phyloP scores from a whole-genome alignment of 2,329 filamentous ascomycete genomes.

The Hymenoscyphus albidus region DNA sequence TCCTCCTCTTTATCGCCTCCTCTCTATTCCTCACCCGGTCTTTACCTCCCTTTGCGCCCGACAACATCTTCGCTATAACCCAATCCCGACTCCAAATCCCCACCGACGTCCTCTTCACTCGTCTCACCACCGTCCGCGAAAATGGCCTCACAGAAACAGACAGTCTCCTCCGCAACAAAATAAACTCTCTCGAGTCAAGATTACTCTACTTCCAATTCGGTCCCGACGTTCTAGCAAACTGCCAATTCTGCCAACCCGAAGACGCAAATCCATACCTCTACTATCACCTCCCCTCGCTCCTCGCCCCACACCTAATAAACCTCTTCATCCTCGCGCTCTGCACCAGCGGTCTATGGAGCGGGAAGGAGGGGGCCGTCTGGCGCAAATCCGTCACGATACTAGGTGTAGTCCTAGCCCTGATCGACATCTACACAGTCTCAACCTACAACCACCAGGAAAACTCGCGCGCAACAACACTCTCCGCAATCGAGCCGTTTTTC shows the following conservation, averaged over 20 bases:
- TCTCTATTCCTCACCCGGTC: conserved; percentile 58
- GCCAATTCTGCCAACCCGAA: conserved; percentile 77
- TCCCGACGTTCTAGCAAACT: conserved; percentile 66
- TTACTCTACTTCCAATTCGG: conserved; percentile 83
- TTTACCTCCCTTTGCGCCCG: conserved; percentile 63
- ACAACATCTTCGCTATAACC: conserved; percentile 78
- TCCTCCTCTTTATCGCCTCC: conserved; percentile 51
- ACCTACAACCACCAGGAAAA: conserved; percentile 65
- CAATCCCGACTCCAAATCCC: conserved; percentile 79
- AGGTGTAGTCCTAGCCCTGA: conserved; percentile 52
- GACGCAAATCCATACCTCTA: conserved; percentile 69
- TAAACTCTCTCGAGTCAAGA: conserved; percentile 67
- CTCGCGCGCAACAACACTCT: conserved; percentile 54
- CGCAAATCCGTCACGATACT: conserved; percentile 64
- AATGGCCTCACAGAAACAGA: conserved; percentile 54
- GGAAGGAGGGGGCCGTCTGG: conserved; percentile 63
- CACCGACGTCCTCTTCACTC: conserved; percentile 78
- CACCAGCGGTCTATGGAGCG: conserved; percentile 66
- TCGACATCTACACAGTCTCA: conserved; percentile 63
- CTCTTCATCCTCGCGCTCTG: conserved; percentile 66
- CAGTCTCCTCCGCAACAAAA: conserved; percentile 60
- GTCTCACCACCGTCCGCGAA: conserved; percentile 58
- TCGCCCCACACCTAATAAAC: conserved; percentile 78
- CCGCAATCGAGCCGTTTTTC: conserved; percentile 66
- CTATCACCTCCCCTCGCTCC: conserved; percentile 71